Evolutionary conservation across 495 filamentous ascomycete genomes (phyloP).

Genomic region (Penicillium arizonense): DNA sequence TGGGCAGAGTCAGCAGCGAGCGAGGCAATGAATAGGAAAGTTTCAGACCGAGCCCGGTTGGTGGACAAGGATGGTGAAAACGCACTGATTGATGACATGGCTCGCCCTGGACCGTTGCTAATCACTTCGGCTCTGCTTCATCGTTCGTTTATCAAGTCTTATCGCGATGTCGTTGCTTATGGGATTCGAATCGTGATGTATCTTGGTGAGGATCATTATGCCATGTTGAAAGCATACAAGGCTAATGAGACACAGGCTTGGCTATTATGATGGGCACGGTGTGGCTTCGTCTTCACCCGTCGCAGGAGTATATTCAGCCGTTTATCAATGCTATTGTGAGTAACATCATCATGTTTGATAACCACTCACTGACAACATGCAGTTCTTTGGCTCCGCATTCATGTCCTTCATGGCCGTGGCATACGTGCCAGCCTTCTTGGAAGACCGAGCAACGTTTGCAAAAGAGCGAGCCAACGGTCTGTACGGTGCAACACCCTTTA

Average conservation of each 20-base stretch:
- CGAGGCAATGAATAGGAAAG: background rate
- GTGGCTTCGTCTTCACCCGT: slow-evolving; percentile 65
- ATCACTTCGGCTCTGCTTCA: slow-evolving; percentile 60
- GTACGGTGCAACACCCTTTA: slow-evolving; percentile 69
- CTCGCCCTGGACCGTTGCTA: slow-evolving; percentile 16
- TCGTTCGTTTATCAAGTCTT: slow-evolving; percentile 73
- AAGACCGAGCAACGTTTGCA: slow-evolving; percentile 68
- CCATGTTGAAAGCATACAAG: background rate
- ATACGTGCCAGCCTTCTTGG: slow-evolving; percentile 78
- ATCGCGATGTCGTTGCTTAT: slow-evolving; percentile 78
- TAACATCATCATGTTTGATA: background rate
- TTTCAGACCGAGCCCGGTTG: slow-evolving; percentile 10
- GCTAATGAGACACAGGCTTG: slow-evolving; percentile 41
- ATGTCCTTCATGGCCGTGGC: slow-evolving; percentile 92
- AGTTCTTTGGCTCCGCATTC: slow-evolving; percentile 79
- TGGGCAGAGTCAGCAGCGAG: slow-evolving; percentile 29
- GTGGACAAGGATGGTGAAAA: slow-evolving; percentile 14
- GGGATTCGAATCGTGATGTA: slow-evolving; percentile 84
- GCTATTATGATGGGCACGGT: slow-evolving; percentile 89
- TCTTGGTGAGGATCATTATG: slow-evolving; percentile 45
- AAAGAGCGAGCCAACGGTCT: slow-evolving; percentile 83
- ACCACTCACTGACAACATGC: slow-evolving; percentile 1
- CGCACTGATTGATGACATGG: slow-evolving; percentile 18
- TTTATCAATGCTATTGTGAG: slow-evolving; percentile 73
- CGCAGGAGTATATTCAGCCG: slow-evolving; percentile 69